phyloP scores from a whole-genome alignment of 305 asterid species.

The Fraxinus platypoda region DNA sequence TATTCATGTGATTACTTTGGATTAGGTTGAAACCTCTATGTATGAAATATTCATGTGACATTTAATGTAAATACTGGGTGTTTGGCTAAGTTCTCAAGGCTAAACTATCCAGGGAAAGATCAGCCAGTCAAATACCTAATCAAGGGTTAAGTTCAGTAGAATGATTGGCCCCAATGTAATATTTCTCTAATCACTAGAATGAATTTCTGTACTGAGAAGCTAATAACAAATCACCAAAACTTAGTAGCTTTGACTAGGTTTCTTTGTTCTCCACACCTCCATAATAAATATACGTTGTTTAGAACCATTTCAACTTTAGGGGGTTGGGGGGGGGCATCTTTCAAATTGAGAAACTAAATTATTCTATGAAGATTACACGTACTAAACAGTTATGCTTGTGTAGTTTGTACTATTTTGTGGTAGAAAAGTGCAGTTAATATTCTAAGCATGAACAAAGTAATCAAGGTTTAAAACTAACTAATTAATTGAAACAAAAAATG shows the following conservation, averaged over 20 bases:
- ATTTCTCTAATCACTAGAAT: background rate
- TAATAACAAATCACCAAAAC: background rate
- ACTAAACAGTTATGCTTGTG: background rate
- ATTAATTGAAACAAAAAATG: background rate
- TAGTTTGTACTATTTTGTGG: background rate
- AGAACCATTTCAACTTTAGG: background rate
- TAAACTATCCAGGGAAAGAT: background rate
- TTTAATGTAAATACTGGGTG: background rate
- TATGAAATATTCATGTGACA: background rate
- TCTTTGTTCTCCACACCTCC: background rate
- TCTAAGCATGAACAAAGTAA: background rate
- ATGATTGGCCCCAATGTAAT: background rate
- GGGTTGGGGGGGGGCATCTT: background rate
- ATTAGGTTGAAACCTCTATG: background rate
- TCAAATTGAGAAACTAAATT: background rate
- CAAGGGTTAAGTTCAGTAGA: background rate
- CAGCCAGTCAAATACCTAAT: background rate
- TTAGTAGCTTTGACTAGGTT: background rate
- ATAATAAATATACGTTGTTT: background rate
- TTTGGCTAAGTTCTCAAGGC: background rate
- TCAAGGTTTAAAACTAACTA: background rate
- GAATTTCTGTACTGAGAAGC: background rate
- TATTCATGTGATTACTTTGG: background rate
- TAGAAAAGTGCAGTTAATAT: background rate
- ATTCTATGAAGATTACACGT: background rate